Evolutionary conservation across 2,329 filamentous ascomycete genomes (phyloP).

Genomic region (Pyrenophora graminea): DNA sequence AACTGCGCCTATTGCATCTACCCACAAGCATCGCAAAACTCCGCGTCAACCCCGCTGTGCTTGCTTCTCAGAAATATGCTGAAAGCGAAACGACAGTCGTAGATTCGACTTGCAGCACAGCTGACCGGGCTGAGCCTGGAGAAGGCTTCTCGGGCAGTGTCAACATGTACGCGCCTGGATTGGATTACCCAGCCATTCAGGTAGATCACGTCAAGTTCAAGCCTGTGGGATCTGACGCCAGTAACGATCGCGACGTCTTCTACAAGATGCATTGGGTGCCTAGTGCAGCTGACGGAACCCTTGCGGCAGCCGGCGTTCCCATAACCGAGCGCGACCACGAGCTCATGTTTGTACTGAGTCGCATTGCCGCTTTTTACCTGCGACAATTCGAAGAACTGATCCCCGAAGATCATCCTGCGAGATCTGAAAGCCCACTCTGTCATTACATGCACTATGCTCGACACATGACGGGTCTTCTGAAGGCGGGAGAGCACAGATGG

Average conservation of each 20-base stretch:
- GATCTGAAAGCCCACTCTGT: neutral
- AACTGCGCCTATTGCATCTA: constrained; percentile 8
- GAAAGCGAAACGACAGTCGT: neutral
- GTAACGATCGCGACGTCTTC: neutral
- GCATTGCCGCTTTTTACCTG: neutral
- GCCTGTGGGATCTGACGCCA: neutral
- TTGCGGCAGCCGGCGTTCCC: neutral
- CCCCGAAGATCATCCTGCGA: neutral
- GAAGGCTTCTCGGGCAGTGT: neutral
- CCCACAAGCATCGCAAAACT: constrained; percentile 25
- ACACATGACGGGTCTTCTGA: neutral
- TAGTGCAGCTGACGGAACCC: neutral
- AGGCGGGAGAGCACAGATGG: neutral
- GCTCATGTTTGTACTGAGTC: neutral
- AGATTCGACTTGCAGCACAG: neutral
- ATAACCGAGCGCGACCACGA: neutral
- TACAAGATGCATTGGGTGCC: constrained; percentile 1
- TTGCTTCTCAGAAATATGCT: neutral
- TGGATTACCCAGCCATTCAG: neutral
- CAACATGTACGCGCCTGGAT: neutral
- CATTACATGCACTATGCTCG: neutral
- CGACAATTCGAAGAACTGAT: neutral
- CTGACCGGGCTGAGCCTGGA: neutral
- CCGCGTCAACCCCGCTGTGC: constrained; percentile 18
- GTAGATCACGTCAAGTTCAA: neutral